These are phyloP conservation scores for Sutorius australiensis DNA, from an alignment of 768 basidiomycete species.

Conservation along the genomic window DNA sequence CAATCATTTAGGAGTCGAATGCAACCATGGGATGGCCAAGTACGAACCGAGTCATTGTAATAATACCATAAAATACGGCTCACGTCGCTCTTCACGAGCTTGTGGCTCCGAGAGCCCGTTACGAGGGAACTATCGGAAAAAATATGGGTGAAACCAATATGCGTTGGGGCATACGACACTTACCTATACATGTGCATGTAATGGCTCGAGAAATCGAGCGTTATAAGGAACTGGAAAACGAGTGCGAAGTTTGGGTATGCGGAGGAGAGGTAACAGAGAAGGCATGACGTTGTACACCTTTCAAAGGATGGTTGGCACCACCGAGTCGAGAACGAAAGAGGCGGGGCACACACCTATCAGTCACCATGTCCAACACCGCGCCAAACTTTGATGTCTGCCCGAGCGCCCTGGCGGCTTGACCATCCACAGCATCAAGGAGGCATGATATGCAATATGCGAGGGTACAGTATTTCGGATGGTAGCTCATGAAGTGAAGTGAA, in stretches of 20 bases:
- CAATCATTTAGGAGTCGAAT: background rate
- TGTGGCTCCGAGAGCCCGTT: slow-evolving; percentile 92
- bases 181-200: slow-evolving; percentile 99
- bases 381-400: slow-evolving; percentile 96
- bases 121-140: slow-evolving; percentile 69
- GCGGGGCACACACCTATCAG: slow-evolving; percentile 71
- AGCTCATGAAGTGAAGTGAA: slow-evolving; percentile 90
- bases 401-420: slow-evolving; percentile 83
- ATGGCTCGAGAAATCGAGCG: slow-evolving; percentile 95
- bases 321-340: background rate
- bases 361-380: slow-evolving; percentile 98
- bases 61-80: slow-evolving; percentile 89
- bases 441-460: slow-evolving; percentile 86
- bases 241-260: slow-evolving; percentile 85
- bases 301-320: background rate
- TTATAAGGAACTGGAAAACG: slow-evolving; percentile 91
- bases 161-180: background rate
- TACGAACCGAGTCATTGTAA: slow-evolving; percentile 86
- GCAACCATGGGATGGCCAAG: background rate
- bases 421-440: slow-evolving; percentile 93
- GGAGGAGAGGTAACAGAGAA: slow-evolving; percentile 89
- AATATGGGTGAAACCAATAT: slow-evolving; percentile 4
- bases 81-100: slow-evolving; percentile 87
- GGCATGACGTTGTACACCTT: slow-evolving; percentile 94
- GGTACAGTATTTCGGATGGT: slow-evolving; percentile 91